Percentiles rank a stretch among this genome's conserved stretches.
Evolutionary conservation across 1,139 yeast species (phyloP).

Genomic region (Kodamaea sp.): DNA sequence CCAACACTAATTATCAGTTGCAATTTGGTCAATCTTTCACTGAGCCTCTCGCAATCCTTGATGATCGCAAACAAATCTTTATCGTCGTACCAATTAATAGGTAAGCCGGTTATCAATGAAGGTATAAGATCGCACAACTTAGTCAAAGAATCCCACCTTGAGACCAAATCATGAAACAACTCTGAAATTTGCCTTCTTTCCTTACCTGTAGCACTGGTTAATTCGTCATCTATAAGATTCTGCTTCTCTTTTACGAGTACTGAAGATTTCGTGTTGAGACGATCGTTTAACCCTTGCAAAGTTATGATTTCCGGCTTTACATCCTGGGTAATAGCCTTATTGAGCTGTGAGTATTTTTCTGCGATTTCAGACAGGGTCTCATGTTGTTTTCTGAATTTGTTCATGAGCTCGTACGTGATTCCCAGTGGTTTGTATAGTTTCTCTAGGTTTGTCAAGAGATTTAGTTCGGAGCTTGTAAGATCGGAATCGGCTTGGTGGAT

Average conservation of each 20-base stretch:
- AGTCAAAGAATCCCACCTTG: constrained; percentile 27
- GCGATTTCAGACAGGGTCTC: constrained; percentile 9
- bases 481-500: constrained; percentile 32
- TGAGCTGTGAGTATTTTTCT: constrained; percentile 16
- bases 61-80: constrained; percentile 26
- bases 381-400: constrained; percentile 15
- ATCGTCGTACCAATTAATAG: constrained; percentile 40
- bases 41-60: constrained; percentile 27
- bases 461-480: constrained; percentile 32
- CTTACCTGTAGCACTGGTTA: constrained; percentile 12
- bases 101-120: constrained; percentile 31
- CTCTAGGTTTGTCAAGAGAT: constrained; percentile 27
- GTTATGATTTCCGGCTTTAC: constrained; percentile 11
- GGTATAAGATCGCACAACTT: constrained; percentile 34
- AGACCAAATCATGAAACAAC: constrained; percentile 17
- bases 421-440: constrained; percentile 16
- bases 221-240: constrained; percentile 13
- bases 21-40: constrained; percentile 22
- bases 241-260: constrained; percentile 3
- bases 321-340: constrained; percentile 8
- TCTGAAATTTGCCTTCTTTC: constrained; percentile 7
- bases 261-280: constrained; percentile 6
- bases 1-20: constrained; percentile 21
- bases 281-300: constrained; percentile 11
- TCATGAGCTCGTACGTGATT: constrained; percentile 16